A percentile compares a stretch with the other conserved stretches of the same genome.
Evolutionary conservation across 2,329 filamentous ascomycete genomes (phyloP).

Genomic region (Hypoxylon sp.): DNA sequence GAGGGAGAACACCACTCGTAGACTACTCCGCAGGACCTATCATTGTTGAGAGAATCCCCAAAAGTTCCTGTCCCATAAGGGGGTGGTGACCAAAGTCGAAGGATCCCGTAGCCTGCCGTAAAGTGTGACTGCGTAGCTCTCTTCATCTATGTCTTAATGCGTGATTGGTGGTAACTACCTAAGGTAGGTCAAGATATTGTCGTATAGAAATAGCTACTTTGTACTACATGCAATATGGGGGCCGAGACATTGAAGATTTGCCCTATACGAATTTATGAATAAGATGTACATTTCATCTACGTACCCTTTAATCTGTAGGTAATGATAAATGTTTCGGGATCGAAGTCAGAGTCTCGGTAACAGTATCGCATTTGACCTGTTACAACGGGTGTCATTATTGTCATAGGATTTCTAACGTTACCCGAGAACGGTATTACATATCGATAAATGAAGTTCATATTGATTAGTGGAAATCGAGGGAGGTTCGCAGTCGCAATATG

Average conservation of each 20-base stretch:
- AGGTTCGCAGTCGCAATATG: constrained; percentile 7
- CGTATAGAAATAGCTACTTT: background rate
- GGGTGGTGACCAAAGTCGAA: constrained; percentile 8
- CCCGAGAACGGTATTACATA: background rate
- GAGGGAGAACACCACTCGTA: constrained; percentile 28
- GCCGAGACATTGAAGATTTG: constrained; percentile 24
- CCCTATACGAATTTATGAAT: constrained; percentile 17
- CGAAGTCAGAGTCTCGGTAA: constrained; percentile 14
- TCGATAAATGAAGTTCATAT: constrained; percentile 8
- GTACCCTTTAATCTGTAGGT: constrained; percentile 20
- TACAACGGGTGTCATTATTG: constrained; percentile 9
- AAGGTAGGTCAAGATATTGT: constrained; percentile 1
- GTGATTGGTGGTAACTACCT: constrained; percentile 2
- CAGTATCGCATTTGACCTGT: constrained; percentile 20
- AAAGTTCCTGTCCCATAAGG: constrained; percentile 13
- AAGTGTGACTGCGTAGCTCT: constrained; percentile 15
- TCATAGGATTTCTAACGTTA: constrained; percentile 13
- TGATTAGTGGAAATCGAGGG: constrained; percentile 1
- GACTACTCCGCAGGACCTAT: constrained; percentile 23
- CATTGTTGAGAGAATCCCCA: constrained; percentile 24
- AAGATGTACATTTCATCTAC: constrained; percentile 22
- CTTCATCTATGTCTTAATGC: constrained; percentile 3
- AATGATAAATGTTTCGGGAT: constrained; percentile 39
- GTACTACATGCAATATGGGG: constrained; percentile 1
- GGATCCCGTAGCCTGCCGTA: constrained; percentile 15